Evolutionary conservation across 2,329 filamentous ascomycete genomes (phyloP), one percentile per base, ranked within the genome.

Genomic region (Cladosporium sp.): DNA sequence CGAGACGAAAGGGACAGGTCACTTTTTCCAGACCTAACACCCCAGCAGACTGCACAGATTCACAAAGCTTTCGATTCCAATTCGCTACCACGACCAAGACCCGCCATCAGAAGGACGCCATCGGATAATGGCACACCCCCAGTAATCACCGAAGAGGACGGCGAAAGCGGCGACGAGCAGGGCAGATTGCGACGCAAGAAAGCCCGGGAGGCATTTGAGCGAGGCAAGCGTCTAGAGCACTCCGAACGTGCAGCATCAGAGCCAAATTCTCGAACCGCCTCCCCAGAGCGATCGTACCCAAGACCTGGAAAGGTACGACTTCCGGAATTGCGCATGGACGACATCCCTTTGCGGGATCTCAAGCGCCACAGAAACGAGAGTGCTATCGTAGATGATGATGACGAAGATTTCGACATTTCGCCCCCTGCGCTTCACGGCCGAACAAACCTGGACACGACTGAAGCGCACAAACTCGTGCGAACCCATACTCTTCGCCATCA

Each of bases 391-490:
- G 64, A 64, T 23, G 60, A 63, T 25, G 62, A 64, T 23, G 62
- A 64, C 21, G 61, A 63, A 6, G 61, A 59, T 18, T 49, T 39
- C 21, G 34, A 36, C 36, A 25, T 43, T 7, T 57, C 67, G n/a
- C 65, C 65, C n/a, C 63, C 66, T 21, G 63, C 62, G 23, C 65
- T 70, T 43, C 32, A 36, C 61, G 36, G 36, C 39, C 63, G n/a
- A 43, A 53, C 23, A 65, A 58, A 49, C 67, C 67, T 51, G 67
- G 51, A 77, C 67, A 74, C 68, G 46, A 66, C 78, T 71, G 81
- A 83, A 67, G 83, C 83, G 28, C 77, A 78, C 63, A 79, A 78
- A 59, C 71, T 82, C 5, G 80, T 82, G 10, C 74, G 77, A 60
- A 74, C 74, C 30, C 79, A 81, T 63, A 81, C 79, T 5, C 54